Base-by-base conservation (phyloP, 2,329 filamentous ascomycete species). In the Fusarium goolgardi region DNA sequence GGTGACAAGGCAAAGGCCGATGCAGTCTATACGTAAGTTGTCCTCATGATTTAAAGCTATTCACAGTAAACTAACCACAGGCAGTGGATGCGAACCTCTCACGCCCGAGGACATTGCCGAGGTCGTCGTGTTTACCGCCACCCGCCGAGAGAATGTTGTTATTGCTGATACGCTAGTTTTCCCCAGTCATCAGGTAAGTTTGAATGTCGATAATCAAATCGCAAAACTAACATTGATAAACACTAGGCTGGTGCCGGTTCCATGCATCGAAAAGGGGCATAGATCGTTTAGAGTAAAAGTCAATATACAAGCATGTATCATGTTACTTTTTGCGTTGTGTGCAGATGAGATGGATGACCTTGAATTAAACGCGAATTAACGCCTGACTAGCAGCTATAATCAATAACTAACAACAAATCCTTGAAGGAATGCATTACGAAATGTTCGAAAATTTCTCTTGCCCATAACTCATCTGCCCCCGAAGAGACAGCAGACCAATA, bases 21-120 rank as follows among this genome's bases (percentile, higher is more conserved):
- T 82, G 91, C 92, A 51, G 93, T 97, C 54, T 97, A 97, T 79
- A 89, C 90, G 90, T 91, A 81, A 80, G 88, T 81, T 29, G 37
- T n/a, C 35, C 16, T 18, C 9, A 27, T 35, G 18, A 12, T 16
- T 25, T 7, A 8, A 32, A 40, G 12, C n/a, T 46, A 12, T 6
- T n/a, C 44, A n/a, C 15, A 34, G 9, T 4, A n/a, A 39, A 37
- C 59, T 68, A 12, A 68, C 23, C n/a, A n/a, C 34, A 18, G 40
- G 23, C 50, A 91, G 90, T 59, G 91, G 90, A 52, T 90, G 87
- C 71, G 91, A 96, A 70, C 94, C 94, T 40, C 83, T 97, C 71
- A 97, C 93, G 1, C 91, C 92, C 0, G 92, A 96, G 50, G 94
- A 97, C 75, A 94, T 97, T 75, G 94, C 94, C 15, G 94, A 97